phyloP scores from a whole-genome alignment of 1,139 yeast genomes.

The Kodamaea sp. region DNA sequence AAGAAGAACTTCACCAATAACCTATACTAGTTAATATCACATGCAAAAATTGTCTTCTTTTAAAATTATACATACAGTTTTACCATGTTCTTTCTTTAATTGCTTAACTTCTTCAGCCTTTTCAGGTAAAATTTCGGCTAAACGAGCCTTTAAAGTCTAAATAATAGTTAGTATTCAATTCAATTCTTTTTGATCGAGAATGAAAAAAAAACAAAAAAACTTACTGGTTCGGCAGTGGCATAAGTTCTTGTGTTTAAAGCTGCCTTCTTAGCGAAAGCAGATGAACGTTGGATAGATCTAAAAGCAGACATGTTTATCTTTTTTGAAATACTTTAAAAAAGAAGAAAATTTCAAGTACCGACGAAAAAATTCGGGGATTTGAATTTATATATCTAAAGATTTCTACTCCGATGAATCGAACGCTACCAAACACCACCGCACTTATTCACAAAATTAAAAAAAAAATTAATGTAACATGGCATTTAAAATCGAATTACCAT shows the following conservation, averaged over 20 bases:
- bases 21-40: constrained; percentile 25
- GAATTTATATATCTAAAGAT: constrained; percentile 12
- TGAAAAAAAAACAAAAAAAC: constrained; percentile 14
- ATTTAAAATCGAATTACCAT: neutral
- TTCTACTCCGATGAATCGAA: constrained; percentile 6
- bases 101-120: constrained; percentile 90
- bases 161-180: constrained; percentile 12
- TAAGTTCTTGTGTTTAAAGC: constrained; percentile 40
- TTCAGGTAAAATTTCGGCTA: constrained; percentile 88
- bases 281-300: constrained; percentile 39
- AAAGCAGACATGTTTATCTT: constrained; percentile 31
- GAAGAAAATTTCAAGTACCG: constrained; percentile 1
- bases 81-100: constrained; percentile 84
- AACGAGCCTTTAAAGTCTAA: constrained; percentile 79
- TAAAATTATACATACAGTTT: constrained; percentile 50
- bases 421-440: neutral
- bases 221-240: constrained; percentile 55
- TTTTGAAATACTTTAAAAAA: constrained; percentile 6
- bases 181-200: neutral
- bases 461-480: too few relatives aligned
- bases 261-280: constrained; percentile 32
- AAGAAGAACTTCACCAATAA: constrained; percentile 87
- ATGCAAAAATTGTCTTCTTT: neutral
- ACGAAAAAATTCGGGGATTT: constrained; percentile 11
- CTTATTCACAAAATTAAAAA: neutral